Base-by-base conservation (phyloP, 1,284 basidiomycete species). In the Cryptococcus floricola region DNA sequence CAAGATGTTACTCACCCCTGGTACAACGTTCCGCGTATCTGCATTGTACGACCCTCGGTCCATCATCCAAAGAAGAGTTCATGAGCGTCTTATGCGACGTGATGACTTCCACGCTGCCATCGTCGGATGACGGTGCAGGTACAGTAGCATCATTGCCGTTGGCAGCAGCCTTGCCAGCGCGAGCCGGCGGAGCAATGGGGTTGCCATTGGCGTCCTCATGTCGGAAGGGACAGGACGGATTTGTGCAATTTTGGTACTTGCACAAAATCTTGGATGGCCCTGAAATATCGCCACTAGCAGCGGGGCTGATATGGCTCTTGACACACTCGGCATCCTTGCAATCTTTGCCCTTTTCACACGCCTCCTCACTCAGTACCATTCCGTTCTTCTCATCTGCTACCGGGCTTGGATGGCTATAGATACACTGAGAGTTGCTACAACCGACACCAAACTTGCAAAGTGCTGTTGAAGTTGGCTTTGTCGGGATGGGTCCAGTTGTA, bases 251-350 rank as follows among this genome's bases (percentile, higher is more conserved):
- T 57, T 71, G 73, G 57, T 70, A 77, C 64, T 75, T 75, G 65
- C 77, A 78, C 9, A 75, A 60, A 16, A 77, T 56, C 39, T 73
- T 65, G 41, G 61, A 65, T 2, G 74, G 71, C 49, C 76, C 77
- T 1, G 72, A 65, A 2, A 27, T 61, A 74, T 67, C 58, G 77
- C 77, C 70, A 7, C 84, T 78, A 23, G 85, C 85, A 7, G 91
- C 89, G 9, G 91, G 89, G 67, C 89, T 91, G 58, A 91, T 87
- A 73, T 95, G 91, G 27, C 84, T 85, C 75, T 90, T 90, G 57
- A 88, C 84, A 71, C 91, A 95, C 76, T 95, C 91, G 69, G 88
- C 85, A 73, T 96, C 90, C 71, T 87, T 87, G 76, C 93, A 97
- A 45, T 87, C 80, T 69, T 85, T 87, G 18, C 89, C 89, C 43